These are phyloP conservation scores for Centaurea solstitialis DNA, from an alignment of 129 eudicot genomes.

Conservation along the genomic window DNA sequence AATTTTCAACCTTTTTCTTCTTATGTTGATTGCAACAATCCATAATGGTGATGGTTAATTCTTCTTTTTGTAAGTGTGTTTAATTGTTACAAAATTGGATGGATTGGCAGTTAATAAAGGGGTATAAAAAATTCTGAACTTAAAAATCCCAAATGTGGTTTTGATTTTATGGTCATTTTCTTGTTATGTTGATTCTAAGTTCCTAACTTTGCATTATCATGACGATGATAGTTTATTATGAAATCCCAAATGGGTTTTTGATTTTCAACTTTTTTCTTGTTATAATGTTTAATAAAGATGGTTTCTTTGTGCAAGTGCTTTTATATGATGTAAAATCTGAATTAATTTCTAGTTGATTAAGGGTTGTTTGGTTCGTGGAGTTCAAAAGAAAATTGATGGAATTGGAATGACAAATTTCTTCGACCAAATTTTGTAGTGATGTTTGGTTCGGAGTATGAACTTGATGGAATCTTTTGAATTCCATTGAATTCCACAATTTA, in stretches of 20 bases:
- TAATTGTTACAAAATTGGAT: background rate
- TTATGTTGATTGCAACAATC: background rate
- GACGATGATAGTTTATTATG: no score
- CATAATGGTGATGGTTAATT: background rate
- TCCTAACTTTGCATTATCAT: no score
- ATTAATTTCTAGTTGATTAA: background rate
- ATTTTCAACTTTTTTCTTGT: background rate
- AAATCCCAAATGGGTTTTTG: background rate
- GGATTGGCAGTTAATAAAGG: conserved; percentile 15
- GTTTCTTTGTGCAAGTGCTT: background rate
- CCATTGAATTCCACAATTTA: no score
- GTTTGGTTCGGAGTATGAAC: no score
- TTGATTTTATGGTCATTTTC: background rate
- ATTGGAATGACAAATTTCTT: no score
- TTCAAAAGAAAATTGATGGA: no score
- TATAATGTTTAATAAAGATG: background rate
- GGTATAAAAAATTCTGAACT: background rate
- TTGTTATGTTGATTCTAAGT: no score
- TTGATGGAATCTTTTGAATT: no score
- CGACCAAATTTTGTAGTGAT: no score
- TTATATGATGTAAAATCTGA: background rate
- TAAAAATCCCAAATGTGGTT: background rate
- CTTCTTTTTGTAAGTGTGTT: conserved; percentile 2
- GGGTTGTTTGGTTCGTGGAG: background rate
- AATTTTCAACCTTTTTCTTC: conserved; percentile 2